A percentile compares a stretch with the other conserved stretches of the same genome.
Evolutionary conservation across 441 rosid species (phyloP).

Genomic region (Populus tomentosa): DNA sequence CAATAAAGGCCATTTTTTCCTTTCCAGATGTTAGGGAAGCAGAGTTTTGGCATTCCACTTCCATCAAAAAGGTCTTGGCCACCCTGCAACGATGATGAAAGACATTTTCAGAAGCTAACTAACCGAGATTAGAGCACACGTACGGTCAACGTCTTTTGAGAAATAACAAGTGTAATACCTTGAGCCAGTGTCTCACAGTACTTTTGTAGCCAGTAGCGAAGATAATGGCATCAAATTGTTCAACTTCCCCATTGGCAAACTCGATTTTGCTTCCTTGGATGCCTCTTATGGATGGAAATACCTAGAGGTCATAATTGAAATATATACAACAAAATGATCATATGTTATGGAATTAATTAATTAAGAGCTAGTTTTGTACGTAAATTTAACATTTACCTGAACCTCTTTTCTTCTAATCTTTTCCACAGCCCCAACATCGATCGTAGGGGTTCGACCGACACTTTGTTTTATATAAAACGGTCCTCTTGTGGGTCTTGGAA

Average conservation of each 20-base stretch:
- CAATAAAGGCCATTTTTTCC: background rate
- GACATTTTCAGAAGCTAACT: background rate
- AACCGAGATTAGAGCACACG: too few species aligned
- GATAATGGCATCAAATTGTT: slow-evolving; percentile 28
- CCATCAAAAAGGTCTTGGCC: background rate
- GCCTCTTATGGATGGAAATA: slow-evolving; percentile 24
- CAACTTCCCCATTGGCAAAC: slow-evolving; percentile 21
- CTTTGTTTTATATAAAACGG: too few species aligned
- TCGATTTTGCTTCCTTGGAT: slow-evolving; percentile 20
- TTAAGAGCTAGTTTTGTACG: too few species aligned
- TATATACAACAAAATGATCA: background rate
- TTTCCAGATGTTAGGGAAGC: background rate
- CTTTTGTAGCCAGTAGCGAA: slow-evolving; percentile 49
- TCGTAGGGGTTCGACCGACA: too few species aligned
- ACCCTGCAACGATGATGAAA: background rate
- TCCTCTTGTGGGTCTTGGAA: too few species aligned
- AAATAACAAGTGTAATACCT: slow-evolving; percentile 17
- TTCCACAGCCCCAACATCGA: too few species aligned
- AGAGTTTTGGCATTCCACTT: background rate
- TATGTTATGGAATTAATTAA: background rate
- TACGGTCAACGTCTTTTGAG: too few species aligned
- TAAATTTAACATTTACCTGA: too few species aligned
- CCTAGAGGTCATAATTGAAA: background rate
- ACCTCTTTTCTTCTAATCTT: too few species aligned
- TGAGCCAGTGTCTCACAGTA: slow-evolving; percentile 38